A percentile compares a stretch with the other conserved stretches of the same genome.
phyloP scores from a whole-genome alignment of 192 early-diverging fungal species.

The Dimargaris xerosporica region DNA sequence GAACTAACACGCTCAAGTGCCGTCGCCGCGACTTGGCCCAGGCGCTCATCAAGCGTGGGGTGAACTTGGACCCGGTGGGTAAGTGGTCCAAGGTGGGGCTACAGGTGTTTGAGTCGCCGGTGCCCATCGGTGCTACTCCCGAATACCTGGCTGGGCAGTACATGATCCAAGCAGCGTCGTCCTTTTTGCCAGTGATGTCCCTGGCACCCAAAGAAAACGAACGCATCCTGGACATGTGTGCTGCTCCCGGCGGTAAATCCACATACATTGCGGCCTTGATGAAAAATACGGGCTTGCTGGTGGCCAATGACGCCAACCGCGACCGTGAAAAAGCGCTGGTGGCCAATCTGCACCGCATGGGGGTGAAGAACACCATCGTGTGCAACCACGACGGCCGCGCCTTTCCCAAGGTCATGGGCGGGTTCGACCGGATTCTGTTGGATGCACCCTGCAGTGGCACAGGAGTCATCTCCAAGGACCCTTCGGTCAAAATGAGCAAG shows the following conservation, averaged over 20 bases:
- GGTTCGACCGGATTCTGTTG: conserved; percentile 91
- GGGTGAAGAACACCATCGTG: conserved; percentile 73
- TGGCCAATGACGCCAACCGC: conserved; percentile 94
- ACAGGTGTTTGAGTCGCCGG: conserved; percentile 87
- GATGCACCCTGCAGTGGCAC: conserved; percentile 99
- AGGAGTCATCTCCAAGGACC: conserved; percentile 97
- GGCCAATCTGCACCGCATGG: conserved; percentile 82
- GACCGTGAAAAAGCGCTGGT: conserved; percentile 82
- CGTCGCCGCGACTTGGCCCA: conserved; percentile 89
- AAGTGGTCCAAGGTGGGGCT: conserved; percentile 98
- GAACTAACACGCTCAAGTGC: conserved; percentile 92
- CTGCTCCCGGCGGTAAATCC: conserved; percentile 96
- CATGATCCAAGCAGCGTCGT: conserved; percentile 96
- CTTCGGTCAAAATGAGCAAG: conserved; percentile 91
- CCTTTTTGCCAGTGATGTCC: conserved; percentile 93
- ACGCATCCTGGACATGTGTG: conserved; percentile 89
- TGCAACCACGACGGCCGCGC: conserved; percentile 96
- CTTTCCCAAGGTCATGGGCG: conserved; percentile 92
- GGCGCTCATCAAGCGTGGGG: conserved; percentile 85
- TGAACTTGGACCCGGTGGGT: conserved; percentile 94
- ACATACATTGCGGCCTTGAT: conserved; percentile 89
- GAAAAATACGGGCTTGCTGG: conserved; percentile 95
- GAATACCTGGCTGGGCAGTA: conserved; percentile 99
- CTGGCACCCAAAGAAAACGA: conserved; percentile 92
- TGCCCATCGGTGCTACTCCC: conserved; percentile 94